Base-by-base conservation (phyloP, 2,329 filamentous ascomycete genomes). In the Cercospora zeae-maydis region DNA sequence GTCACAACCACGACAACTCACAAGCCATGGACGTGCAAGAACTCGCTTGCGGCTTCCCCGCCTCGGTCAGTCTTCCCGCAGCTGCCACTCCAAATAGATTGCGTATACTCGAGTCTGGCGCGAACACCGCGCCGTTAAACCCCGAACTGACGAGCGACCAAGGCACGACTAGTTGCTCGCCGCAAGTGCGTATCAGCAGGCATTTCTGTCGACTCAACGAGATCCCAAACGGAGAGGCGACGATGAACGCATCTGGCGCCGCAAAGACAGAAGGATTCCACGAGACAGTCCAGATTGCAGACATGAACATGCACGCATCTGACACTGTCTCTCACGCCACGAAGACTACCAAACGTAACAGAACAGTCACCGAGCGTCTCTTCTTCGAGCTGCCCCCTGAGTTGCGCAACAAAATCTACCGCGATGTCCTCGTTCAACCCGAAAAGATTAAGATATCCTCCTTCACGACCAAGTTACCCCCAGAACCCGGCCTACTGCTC, bases 361-460 rank as follows among this genome's bases (percentile, higher is more conserved):
- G 45, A 30, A 7, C 21, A 27, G 14, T 31, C 54, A n/a, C 30
- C 58, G 36, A 47, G 30, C 21, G 34, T 39, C 49, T 19, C 6
- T 45, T 63, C n/a, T 39, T 63, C 31, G 37, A 42, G 21, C 52
- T 63, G 2, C 57, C 61, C 11, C 34, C 61, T 5, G 57, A 63
- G n/a, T 13, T 63, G n/a, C 49, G 61, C 16, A 63, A 63, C 33
- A 7, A 39, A 27, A 59, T 63, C 55, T 59, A 62, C 30, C 59
- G 59, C 53, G 53, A 58, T 45, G 34, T 27, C 13, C 7, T 63
- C 7, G 21, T 60, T 11, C 19, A 45, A 13, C 9, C 33, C 24
- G 51, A 61, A 21, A 61, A 47, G 27, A 61, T 63, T 52, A 36
- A 34, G 2, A 63, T 60, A n/a, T 34, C 51, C 14, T 27, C 31